These are phyloP conservation scores for Diaporthe vexans DNA, from an alignment of 2,329 filamentous ascomycete genomes.

Conservation along the genomic window DNA sequence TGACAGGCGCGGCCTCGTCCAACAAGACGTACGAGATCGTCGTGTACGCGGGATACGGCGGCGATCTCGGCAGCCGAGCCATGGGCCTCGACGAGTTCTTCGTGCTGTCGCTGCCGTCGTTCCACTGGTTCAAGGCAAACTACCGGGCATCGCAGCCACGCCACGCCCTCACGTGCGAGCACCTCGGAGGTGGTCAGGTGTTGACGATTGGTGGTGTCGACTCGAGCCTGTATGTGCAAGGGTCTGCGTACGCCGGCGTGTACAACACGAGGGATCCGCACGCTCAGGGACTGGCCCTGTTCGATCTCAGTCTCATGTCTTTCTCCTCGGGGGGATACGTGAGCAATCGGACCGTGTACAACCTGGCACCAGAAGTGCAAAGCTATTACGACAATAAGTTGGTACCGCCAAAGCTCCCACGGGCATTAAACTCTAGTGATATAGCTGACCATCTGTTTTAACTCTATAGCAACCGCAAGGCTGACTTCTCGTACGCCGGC, in stretches of 20 bases:
- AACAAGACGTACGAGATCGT: constrained; percentile 46
- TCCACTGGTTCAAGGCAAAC: constrained; percentile 45
- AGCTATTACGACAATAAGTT: constrained; percentile 6
- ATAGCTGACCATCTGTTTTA: not conserved
- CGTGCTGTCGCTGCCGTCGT: constrained; percentile 46
- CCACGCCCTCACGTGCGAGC: constrained; percentile 44
- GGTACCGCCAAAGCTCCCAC: not conserved
- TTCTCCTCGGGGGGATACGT: constrained; percentile 37
- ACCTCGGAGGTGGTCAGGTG: constrained; percentile 54
- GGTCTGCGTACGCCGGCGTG: constrained; percentile 33
- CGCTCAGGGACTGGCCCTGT: constrained; percentile 43
- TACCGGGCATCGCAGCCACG: constrained; percentile 43
- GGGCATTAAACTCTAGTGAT: no score
- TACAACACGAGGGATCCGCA: constrained; percentile 44
- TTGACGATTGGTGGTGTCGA: constrained; percentile 54
- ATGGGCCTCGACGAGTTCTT: constrained; percentile 43
- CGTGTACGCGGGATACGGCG: constrained; percentile 45
- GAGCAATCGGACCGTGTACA: constrained; percentile 31
- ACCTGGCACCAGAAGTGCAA: not conserved
- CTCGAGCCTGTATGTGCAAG: constrained; percentile 33
- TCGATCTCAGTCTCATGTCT: constrained; percentile 43
- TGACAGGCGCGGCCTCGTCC: constrained; percentile 44
- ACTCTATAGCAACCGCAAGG: constrained; percentile 6
- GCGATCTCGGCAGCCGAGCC: constrained; percentile 30
- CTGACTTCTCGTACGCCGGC: constrained; percentile 24